Evolutionary conservation across 176 grass and related monocot species (phyloP).

Genomic region (Musa itinerans): DNA sequence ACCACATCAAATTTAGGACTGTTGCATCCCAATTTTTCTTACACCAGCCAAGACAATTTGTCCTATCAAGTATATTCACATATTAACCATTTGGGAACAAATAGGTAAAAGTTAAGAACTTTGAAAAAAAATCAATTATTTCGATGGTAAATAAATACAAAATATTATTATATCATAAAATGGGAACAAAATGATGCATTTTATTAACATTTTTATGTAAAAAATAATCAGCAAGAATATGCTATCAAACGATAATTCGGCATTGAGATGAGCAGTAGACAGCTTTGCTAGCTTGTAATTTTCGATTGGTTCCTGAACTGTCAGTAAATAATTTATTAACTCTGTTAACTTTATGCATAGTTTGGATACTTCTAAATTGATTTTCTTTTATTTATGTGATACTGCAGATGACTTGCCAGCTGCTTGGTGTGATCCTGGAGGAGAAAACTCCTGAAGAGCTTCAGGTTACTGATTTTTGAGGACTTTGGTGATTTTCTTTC

Average conservation of each 20-base stretch:
- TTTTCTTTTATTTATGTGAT: slow-evolving; percentile 9
- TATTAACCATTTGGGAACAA: too few relatives aligned
- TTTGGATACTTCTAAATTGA: too few relatives aligned
- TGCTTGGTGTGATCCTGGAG: slow-evolving; percentile 76
- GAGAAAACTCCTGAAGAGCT: slow-evolving; percentile 74
- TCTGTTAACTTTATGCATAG: neutral
- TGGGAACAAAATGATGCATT: too few relatives aligned
- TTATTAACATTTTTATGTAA: slow-evolving; percentile 8
- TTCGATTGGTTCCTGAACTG: neutral
- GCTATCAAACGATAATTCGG: neutral
- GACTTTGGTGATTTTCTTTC: slow-evolving; percentile 1
- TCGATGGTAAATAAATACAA: too few relatives aligned
- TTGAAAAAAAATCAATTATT: too few relatives aligned
- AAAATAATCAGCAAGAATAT: neutral
- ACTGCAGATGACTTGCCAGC: slow-evolving; percentile 73
- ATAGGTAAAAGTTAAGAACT: too few relatives aligned
- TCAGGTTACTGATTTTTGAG: slow-evolving; percentile 43
- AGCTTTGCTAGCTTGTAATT: slow-evolving; percentile 8
- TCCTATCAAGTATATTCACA: too few relatives aligned
- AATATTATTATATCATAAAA: too few relatives aligned
- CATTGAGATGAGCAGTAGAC: neutral
- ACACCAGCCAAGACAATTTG: too few relatives aligned
- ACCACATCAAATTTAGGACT: too few relatives aligned
- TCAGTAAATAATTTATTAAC: neutral
- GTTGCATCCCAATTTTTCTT: too few relatives aligned